These are phyloP conservation scores for Colletotrichum nymphaeae DNA, from an alignment of 2,329 filamentous ascomycete species.

Conservation along the genomic window DNA sequence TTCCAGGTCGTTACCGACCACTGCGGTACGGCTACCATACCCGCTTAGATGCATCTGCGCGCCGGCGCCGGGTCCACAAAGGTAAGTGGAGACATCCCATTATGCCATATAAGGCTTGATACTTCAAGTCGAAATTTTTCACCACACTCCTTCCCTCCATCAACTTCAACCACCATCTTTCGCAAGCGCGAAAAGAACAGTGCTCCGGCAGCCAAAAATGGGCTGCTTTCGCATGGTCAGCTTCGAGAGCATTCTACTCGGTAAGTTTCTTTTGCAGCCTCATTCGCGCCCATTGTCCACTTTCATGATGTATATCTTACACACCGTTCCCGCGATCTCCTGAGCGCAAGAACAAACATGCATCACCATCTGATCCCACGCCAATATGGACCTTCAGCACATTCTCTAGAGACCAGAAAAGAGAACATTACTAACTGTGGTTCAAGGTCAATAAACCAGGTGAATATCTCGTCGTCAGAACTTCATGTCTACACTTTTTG, in stretches of 20 bases:
- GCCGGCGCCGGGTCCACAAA: background rate
- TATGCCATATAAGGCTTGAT: constrained; percentile 18
- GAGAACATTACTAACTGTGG: background rate
- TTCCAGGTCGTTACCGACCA: background rate
- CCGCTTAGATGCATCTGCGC: background rate
- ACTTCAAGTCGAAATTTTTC: constrained; percentile 38
- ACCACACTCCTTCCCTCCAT: background rate
- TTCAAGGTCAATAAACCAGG: background rate
- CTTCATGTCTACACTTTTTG: background rate
- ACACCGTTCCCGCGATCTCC: constrained; percentile 69
- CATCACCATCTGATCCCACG: constrained; percentile 78
- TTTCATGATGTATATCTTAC: constrained; percentile 64
- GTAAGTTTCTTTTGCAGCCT: constrained; percentile 38
- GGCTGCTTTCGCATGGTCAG: background rate
- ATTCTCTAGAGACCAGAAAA: background rate
- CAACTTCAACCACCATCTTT: background rate
- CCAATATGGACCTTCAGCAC: background rate
- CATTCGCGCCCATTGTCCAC: constrained; percentile 19
- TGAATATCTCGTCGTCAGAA: background rate
- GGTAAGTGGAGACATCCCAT: constrained; percentile 4
- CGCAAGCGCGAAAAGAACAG: background rate
- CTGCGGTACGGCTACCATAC: background rate
- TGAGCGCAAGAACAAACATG: constrained; percentile 76
- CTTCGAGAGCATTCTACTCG: background rate
- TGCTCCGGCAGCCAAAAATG: background rate